Evolutionary conservation across 768 basidiomycete species (phyloP).

Genomic region (Mycena maculata): DNA sequence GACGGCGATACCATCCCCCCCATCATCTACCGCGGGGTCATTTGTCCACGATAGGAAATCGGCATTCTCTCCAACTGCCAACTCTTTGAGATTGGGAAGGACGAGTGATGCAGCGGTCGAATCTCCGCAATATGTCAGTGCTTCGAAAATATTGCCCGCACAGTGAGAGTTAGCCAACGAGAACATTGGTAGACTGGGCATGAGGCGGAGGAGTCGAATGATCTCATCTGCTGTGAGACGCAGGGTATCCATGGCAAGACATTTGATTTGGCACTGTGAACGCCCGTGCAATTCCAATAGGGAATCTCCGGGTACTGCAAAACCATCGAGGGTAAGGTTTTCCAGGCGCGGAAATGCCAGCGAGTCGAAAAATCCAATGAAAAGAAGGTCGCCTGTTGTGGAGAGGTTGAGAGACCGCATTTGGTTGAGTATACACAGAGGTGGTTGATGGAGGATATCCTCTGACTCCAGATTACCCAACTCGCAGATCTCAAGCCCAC

Average conservation of each 20-base stretch:
- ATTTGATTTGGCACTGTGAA: neutral
- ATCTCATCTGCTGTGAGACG: neutral
- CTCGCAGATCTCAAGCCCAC: neutral
- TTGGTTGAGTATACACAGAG: neutral
- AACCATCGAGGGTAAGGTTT: neutral
- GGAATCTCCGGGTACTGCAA: neutral
- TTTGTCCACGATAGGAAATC: neutral
- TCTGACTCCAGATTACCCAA: neutral
- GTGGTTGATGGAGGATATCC: neutral
- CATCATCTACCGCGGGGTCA: neutral
- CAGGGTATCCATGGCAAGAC: neutral
- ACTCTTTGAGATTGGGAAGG: neutral
- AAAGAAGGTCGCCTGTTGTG: neutral
- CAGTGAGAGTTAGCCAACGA: neutral
- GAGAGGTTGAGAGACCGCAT: neutral
- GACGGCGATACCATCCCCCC: neutral
- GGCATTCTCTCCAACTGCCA: neutral
- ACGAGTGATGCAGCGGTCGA: neutral
- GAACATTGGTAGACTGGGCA: neutral
- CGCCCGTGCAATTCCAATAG: neutral
- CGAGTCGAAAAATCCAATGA: slow-evolving; percentile 5
- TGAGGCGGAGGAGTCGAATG: neutral
- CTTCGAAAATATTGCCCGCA: neutral
- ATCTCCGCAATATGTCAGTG: slow-evolving; percentile 1
- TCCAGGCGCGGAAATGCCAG: neutral